phyloP scores from a whole-genome alignment of 371 early-diverging fungal species.

The Mucor racemosus region DNA sequence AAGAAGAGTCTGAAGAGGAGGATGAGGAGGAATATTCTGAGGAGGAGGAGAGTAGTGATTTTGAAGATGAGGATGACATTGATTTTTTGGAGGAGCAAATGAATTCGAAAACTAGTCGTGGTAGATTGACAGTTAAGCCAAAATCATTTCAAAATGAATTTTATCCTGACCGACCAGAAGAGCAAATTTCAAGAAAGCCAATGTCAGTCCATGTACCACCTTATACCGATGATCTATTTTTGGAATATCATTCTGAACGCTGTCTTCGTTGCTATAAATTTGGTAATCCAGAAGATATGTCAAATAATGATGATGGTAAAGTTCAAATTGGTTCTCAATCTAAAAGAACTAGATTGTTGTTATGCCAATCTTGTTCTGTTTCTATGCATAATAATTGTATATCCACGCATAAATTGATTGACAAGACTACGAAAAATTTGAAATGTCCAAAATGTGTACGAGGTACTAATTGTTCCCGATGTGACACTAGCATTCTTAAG shows the following conservation, averaged over 20 bases:
- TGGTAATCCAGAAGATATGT: background rate
- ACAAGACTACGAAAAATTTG: background rate
- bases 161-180: background rate
- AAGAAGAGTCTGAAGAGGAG: background rate
- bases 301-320: background rate
- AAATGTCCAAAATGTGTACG: slow-evolving; percentile 20
- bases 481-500: slow-evolving; percentile 2
- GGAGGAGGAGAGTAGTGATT: background rate
- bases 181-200: background rate
- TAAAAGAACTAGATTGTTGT: slow-evolving; percentile 30
- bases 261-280: slow-evolving; percentile 17
- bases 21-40: background rate
- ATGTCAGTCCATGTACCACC: background rate
- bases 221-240: slow-evolving; percentile 6
- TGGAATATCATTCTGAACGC: slow-evolving; percentile 7
- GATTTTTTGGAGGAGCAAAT: background rate
- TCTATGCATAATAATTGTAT: slow-evolving; percentile 49
- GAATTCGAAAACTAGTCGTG: background rate
- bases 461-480: slow-evolving; percentile 14
- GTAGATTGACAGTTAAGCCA: background rate
- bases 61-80: background rate
- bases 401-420: background rate
- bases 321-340: background rate
- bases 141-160: slow-evolving; percentile 12
- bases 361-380: slow-evolving; percentile 50